Percentiles rank a stretch among this genome's conserved stretches.
Evolutionary conservation across 1,139 yeast genomes (phyloP).

Genomic region (Yamadazyma dushanensis): DNA sequence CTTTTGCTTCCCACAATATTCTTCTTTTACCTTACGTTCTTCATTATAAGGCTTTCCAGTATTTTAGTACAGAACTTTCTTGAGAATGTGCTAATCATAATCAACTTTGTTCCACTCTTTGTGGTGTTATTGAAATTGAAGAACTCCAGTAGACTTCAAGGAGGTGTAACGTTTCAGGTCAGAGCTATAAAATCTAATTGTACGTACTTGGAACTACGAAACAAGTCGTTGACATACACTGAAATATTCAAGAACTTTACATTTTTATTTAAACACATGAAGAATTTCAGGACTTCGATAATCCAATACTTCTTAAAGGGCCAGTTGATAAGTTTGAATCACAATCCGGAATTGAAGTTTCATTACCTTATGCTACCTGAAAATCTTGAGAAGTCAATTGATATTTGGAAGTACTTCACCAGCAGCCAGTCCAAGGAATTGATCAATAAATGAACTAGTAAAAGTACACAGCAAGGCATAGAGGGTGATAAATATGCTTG

Average conservation of each 20-base stretch:
- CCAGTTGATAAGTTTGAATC: constrained; percentile 28
- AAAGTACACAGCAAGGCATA: no score
- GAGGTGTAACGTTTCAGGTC: constrained; percentile 61
- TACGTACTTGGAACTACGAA: constrained; percentile 32
- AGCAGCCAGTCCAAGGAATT: constrained; percentile 6
- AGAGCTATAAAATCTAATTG: constrained; percentile 10
- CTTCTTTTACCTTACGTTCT: constrained; percentile 81
- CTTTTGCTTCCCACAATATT: constrained; percentile 84
- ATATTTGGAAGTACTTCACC: constrained; percentile 30
- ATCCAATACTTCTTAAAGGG: constrained; percentile 33
- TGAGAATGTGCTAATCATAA: constrained; percentile 61
- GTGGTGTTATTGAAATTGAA: constrained; percentile 76
- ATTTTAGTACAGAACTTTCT: constrained; percentile 52
- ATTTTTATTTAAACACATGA: constrained; percentile 31
- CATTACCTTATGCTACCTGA: constrained; percentile 46
- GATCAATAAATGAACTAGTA: no score
- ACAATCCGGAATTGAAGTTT: constrained; percentile 33
- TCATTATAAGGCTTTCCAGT: constrained; percentile 54
- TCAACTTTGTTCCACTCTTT: constrained; percentile 87
- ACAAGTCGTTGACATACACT: constrained; percentile 39
- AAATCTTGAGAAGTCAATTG: constrained; percentile 29
- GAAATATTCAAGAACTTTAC: constrained; percentile 40
- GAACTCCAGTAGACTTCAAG: constrained; percentile 86
- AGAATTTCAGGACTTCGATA: constrained; percentile 30
- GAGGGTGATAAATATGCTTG: no score